Evolutionary conservation across 768 basidiomycete genomes (phyloP).

Genomic region (Serendipita sp.): DNA sequence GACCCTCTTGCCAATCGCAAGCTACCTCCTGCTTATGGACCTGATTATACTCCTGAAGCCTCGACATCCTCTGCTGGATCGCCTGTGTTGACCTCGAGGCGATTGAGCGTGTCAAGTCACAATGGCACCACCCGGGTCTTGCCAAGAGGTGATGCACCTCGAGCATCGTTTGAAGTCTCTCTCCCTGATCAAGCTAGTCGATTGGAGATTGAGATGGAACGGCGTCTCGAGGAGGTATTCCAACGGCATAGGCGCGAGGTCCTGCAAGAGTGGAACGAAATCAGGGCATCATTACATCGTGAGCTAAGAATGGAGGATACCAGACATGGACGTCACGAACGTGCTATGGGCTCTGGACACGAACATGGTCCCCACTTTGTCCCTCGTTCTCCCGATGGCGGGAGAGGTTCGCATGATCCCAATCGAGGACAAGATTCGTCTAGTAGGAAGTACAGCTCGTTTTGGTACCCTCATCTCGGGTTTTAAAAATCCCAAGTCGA

Average conservation of each 20-base stretch:
- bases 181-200: background rate
- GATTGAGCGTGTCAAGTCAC: background rate
- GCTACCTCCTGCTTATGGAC: background rate
- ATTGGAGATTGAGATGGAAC: background rate
- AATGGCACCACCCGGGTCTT: background rate
- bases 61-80: background rate
- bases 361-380: too few relatives aligned
- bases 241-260: background rate
- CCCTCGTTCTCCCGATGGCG: too few relatives aligned
- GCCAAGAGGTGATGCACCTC: background rate
- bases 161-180: background rate
- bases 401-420: too few relatives aligned
- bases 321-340: too few relatives aligned
- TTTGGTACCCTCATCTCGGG: too few relatives aligned
- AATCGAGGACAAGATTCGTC: too few relatives aligned
- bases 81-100: background rate
- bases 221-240: background rate
- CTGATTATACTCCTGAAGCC: background rate
- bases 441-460: too few relatives aligned
- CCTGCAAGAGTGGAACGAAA: background rate
- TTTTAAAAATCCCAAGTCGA: too few relatives aligned
- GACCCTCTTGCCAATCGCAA: background rate
- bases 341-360: too few relatives aligned
- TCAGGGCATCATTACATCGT: background rate
- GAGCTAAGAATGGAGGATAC: background rate